Evolutionary conservation across 2,329 filamentous ascomycete genomes (phyloP).

Genomic region (Periconia sp.): DNA sequence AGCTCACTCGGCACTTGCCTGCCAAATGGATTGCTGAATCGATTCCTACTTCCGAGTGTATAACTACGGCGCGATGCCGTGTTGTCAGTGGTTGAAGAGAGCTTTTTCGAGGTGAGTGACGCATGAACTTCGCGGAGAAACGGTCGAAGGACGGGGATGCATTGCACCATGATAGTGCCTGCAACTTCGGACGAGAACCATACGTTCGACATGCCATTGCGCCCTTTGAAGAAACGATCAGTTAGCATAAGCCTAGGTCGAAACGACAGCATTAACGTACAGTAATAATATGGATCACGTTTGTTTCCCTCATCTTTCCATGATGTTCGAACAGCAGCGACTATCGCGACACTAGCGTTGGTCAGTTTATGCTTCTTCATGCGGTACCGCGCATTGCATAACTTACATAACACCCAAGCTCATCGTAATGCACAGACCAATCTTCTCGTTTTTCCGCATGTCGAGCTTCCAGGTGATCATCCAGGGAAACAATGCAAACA

Average conservation of each 20-base stretch:
- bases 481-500: conserved; percentile 59
- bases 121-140: conserved; percentile 53
- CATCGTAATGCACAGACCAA: conserved; percentile 59
- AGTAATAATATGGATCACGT: conserved; percentile 55
- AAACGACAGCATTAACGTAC: neutral
- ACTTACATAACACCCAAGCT: conserved; percentile 45
- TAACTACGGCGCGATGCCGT: too few species aligned
- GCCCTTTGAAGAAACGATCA: conserved; percentile 27
- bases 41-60: too few species aligned
- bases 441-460: conserved; percentile 57
- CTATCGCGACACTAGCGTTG: conserved; percentile 55
- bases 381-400: too few species aligned
- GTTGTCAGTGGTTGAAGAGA: too few species aligned
- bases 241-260: neutral
- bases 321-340: conserved; percentile 54
- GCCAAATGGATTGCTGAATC: neutral
- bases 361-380: too few species aligned
- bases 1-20: neutral
- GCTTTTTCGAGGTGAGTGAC: conserved; percentile 44
- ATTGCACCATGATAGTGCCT: conserved; percentile 63
- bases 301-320: conserved; percentile 60
- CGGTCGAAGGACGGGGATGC: conserved; percentile 59
- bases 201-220: conserved; percentile 54
- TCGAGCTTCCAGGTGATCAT: conserved; percentile 56
- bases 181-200: conserved; percentile 56